These are phyloP conservation scores for Irpex sp. DNA, from an alignment of 1,284 basidiomycete species.

Conservation along the genomic window DNA sequence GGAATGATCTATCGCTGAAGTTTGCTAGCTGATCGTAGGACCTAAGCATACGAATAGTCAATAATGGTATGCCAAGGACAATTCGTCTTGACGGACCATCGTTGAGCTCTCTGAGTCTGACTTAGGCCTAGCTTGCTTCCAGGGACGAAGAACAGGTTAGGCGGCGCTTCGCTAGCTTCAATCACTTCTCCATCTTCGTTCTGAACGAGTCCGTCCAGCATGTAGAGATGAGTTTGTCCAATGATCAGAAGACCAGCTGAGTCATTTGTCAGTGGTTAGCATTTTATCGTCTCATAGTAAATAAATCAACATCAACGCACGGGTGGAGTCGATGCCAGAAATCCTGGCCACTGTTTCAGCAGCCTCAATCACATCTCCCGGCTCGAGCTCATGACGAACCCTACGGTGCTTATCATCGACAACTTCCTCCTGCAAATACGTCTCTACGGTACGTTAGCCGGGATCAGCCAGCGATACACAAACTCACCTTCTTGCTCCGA, in stretches of 20 bases:
- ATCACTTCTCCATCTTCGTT: constrained; percentile 86
- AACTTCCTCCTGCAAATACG: constrained; percentile 61
- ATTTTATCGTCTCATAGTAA: not conserved
- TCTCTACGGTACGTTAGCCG: not conserved
- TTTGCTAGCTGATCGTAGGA: constrained; percentile 75
- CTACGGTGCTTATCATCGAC: constrained; percentile 75
- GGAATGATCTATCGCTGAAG: constrained; percentile 78
- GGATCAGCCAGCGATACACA: not conserved
- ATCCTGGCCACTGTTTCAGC: constrained; percentile 84
- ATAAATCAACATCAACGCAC: constrained; percentile 38
- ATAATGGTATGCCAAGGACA: constrained; percentile 6
- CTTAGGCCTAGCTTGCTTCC: constrained; percentile 81
- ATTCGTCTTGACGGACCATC: constrained; percentile 53
- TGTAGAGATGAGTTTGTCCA: constrained; percentile 82
- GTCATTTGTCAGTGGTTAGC: not conserved
- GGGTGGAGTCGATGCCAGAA: constrained; percentile 84
- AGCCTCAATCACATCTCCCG: constrained; percentile 90
- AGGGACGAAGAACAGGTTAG: constrained; percentile 79
- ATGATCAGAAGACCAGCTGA: constrained; percentile 85
- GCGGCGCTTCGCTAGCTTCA: constrained; percentile 84
- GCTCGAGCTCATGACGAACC: constrained; percentile 82
- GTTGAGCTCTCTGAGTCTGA: constrained; percentile 70
- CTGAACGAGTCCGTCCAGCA: constrained; percentile 92
- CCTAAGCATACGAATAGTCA: constrained; percentile 41
- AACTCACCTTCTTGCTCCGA: constrained; percentile 56